Evolutionary conservation across 2,329 filamentous ascomycete species (phyloP), one percentile per base, ranked within the genome.

Genomic region (Ploettnerulaceae sp.): DNA sequence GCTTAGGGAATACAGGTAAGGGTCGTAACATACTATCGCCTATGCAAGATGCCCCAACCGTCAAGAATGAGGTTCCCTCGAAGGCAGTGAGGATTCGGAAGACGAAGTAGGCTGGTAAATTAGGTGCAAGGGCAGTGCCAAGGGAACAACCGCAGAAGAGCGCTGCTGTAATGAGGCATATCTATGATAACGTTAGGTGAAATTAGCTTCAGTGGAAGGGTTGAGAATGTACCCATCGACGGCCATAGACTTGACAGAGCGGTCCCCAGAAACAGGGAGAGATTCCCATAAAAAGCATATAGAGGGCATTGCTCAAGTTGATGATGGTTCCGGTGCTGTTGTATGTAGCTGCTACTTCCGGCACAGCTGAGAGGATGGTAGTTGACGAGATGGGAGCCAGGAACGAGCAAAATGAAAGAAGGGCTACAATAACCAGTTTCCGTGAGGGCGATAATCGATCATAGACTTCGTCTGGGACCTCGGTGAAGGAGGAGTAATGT

Each of bases 81-180:
- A 89, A 84, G 0, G 84, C 86, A 1, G 83, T 86, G 21, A 88
- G 69, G 36, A 86, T 77, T 5, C 86, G 78, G 60, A 90, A 88
- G 40, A 88, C 71, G 61, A 86, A 87, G 64, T 87, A 91, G 0
- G 78, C 69, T 1, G 75, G 75, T 15, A 91, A 68, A 54, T 87
- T 84, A 0, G 85, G 84, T 3, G 86, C 75, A 9, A 89, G 65
- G 0, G 86, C 84, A 0, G 84, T 86, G 21, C 81, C 86, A 22
- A 87, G 70, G n/a, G 79, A 86, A 57, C 85, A 83, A 1, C 71
- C 71, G 40, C 82, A 77, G 65, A 90, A 87, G 1, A 86, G 68
- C 0, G 74, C 64, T 0, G 79, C 76, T 7, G 82, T 81, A 11
- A 71, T 63, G 8, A 86, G 66, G 24, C 76, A 80, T 6, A 79